Percentiles rank a stretch among this genome's conserved stretches.
These are phyloP conservation scores for Macrolepiota dolichaula DNA, from an alignment of 768 basidiomycete genomes.

Conservation along the genomic window DNA sequence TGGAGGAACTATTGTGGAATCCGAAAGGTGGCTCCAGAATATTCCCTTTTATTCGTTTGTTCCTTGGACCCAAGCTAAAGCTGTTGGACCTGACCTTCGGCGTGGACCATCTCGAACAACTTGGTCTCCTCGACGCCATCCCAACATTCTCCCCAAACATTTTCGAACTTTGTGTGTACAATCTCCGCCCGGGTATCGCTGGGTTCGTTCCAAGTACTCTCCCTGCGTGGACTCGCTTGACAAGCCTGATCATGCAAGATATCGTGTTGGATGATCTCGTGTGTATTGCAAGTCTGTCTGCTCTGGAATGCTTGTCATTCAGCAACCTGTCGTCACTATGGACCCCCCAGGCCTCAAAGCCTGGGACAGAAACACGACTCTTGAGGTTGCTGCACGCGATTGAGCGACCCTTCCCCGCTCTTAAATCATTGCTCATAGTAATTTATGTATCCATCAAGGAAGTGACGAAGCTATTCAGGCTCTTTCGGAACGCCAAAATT, in stretches of 20 bases:
- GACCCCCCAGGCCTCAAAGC: too few species aligned
- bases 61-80: neutral
- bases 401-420: too few species aligned
- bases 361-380: too few species aligned
- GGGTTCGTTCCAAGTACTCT: neutral
- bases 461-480: neutral
- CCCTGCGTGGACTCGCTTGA: neutral
- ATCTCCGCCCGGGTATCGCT: neutral
- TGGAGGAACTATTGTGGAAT: neutral
- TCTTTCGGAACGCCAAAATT: neutral
- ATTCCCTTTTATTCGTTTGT: neutral
- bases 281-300: too few species aligned
- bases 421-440: neutral
- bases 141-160: neutral
- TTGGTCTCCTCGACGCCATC: neutral
- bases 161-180: neutral
- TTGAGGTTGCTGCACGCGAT: too few species aligned
- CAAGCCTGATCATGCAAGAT: neutral
- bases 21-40: neutral
- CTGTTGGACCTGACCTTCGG: neutral
- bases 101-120: neutral
- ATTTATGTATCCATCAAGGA: neutral
- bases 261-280: too few species aligned
- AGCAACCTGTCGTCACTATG: too few species aligned
- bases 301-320: too few species aligned